Evolutionary conservation across 2,329 filamentous ascomycete genomes (phyloP).

Genomic region (Fusarium ramigenum): DNA sequence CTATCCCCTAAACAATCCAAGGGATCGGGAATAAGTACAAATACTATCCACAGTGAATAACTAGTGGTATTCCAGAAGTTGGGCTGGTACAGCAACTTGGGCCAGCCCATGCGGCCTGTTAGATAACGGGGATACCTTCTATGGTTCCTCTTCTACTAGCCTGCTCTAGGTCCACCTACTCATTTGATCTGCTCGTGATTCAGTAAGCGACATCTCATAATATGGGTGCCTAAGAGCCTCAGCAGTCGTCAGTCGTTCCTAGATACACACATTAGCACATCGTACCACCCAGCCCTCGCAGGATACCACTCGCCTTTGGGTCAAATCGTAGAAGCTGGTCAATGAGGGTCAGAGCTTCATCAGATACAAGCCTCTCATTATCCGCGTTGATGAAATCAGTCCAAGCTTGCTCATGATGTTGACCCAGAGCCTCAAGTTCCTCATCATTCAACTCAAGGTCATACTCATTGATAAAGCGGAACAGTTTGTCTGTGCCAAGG

Average conservation of each 20-base stretch:
- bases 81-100: not conserved
- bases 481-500: constrained; percentile 92
- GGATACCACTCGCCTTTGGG: constrained; percentile 75
- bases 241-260: constrained; percentile 4
- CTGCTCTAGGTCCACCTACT: not conserved
- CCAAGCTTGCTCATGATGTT: constrained; percentile 95
- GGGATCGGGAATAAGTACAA: not conserved
- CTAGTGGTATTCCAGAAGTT: not conserved
- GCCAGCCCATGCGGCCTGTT: not conserved
- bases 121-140: no score
- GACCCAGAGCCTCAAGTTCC: constrained; percentile 93
- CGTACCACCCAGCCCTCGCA: accelerated
- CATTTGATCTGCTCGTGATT: not conserved
- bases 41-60: not conserved
- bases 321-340: constrained; percentile 96
- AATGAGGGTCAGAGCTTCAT: constrained; percentile 94
- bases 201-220: not conserved
- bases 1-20: not conserved
- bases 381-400: constrained; percentile 93
- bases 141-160: no score
- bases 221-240: constrained; percentile 5
- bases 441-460: constrained; percentile 95
- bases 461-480: constrained; percentile 97
- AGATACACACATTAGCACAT: not conserved
- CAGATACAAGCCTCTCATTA: constrained; percentile 93